Percentiles rank a stretch among this genome's conserved stretches.
Conservation (phyloP, 352 stramenopile species). For the Phytophthora lateralis region DNA sequence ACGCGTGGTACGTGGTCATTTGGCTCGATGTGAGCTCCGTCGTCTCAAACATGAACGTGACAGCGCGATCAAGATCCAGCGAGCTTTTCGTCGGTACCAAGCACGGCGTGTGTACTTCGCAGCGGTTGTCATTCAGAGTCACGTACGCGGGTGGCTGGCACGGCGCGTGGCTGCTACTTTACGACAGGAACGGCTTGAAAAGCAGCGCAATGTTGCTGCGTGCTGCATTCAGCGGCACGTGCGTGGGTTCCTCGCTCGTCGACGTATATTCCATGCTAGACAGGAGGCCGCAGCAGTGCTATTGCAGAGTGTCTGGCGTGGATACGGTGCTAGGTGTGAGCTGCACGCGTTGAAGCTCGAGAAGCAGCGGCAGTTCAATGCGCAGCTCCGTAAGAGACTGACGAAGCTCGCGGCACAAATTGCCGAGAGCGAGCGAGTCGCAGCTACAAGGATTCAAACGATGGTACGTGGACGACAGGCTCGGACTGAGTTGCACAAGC, state of each 20-base stretch:
- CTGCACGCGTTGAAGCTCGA: slow-evolving; percentile 10
- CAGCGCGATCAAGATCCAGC: slow-evolving; percentile 51
- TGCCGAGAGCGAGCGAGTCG: slow-evolving; percentile 25
- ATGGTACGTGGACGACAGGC: slow-evolving; percentile 30
- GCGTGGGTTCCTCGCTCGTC: slow-evolving; percentile 37
- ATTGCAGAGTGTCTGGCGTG: slow-evolving; percentile 45
- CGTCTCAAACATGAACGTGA: slow-evolving; percentile 16
- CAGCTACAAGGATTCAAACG: slow-evolving; percentile 42
- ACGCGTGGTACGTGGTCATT: slow-evolving; percentile 31
- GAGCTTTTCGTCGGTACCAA: slow-evolving; percentile 33
- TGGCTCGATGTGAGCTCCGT: slow-evolving; percentile 25
- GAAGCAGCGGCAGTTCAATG: slow-evolving; percentile 15
- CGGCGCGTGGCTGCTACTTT: slow-evolving; percentile 12
- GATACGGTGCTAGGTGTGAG: slow-evolving; percentile 26
- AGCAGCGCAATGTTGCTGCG: slow-evolving; percentile 24
- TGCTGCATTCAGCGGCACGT: slow-evolving; percentile 47
- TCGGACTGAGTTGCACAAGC: slow-evolving; percentile 19
- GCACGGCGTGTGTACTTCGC: slow-evolving; percentile 27
- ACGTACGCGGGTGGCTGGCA: slow-evolving; percentile 34
- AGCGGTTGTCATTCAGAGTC: slow-evolving; percentile 47
- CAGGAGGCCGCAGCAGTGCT: slow-evolving; percentile 21
- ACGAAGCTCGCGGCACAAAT: slow-evolving; percentile 16
- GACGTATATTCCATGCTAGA: slow-evolving; percentile 18
- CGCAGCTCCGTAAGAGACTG: slow-evolving; percentile 15
- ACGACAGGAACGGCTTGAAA: slow-evolving; percentile 23